Evolutionary conservation across 1,139 yeast genomes (phyloP), one percentile per base, ranked within the genome.

Genomic region (Saccharomyces hybrid): DNA sequence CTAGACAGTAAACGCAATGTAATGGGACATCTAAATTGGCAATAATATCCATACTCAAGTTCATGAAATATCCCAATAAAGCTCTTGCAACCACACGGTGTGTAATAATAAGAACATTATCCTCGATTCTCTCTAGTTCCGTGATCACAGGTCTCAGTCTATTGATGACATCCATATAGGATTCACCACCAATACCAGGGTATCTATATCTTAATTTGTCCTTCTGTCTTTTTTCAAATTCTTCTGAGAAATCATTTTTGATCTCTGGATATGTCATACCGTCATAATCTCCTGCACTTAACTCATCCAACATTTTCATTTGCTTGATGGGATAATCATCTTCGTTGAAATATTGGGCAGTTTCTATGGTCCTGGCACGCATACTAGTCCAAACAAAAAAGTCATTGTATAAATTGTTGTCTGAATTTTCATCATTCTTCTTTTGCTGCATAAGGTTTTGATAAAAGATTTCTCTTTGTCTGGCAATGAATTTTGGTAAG

Each of bases 111-210:
- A 91, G 72, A 41, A 88, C 82, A 70, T 90, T 95, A 64, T 90
- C 96, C 16, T 89, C 86, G 55, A 95, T 88, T 62, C 98, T 78
- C 71, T 93, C 99, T 51, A 93, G 79, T 69, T 93, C 99, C 11
- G 91, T 90, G 59, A 93, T 91, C 44, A 93, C 81, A 0, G 98
- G 96, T 56, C 96, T 78, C 56, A 93, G 76, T 58, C 99, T 78
- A 59, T 91, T 88, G 64, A 93, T 86, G 3, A 91, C 99, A 71
- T 93, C 99, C 62, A 91, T 74, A 64, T 91, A 91, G 0, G 96
- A 87, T 72, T 91, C 98, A 34, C 98, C 98, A 14, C 97, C 97
- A 53, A 89, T 88, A 11, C 97, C 98, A 1, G 98, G 98, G 67
- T 90, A 91, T 61, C 98, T 76, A 71, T 90, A 91, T 28, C 84